Evolutionary conservation across 345 rosid genomes (phyloP), one percentile per base, ranked within the genome.

Genomic region (Clausena lansium): DNA sequence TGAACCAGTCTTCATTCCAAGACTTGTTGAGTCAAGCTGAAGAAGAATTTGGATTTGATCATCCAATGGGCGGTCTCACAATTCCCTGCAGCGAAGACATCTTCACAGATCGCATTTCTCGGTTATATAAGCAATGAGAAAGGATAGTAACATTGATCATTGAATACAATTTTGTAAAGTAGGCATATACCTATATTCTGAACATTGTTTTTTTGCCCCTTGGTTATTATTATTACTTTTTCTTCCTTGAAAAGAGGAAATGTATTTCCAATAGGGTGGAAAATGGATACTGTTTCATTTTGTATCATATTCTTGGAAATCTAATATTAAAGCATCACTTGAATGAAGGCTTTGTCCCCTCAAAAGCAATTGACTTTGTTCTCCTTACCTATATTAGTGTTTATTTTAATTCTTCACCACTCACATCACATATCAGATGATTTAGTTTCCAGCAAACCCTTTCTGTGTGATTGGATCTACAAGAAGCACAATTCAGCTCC

Each of bases 31-130:
- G 70, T 33, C 76, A 55, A 54, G 79, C 83, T 11, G 84, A 85
- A 66, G 85, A 83, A 71, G 90, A 85, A 60, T 85, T 83, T 45
- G 83, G 90, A 32, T 83, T 74, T 63, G 45, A 77, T 67, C 84
- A 81, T 80, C 88, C 88, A 35, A 85, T 77, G 82, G 88, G 88
- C 2, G 83, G 85, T 38, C 85, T 85, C 74, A 87, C 83, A 3
- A 81, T 85, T 71, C 84, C 87, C 4, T 87, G 87, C 74, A 74
- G 63, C 4, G 83, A 85, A 76, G 84, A 85, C 17, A 47, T 67
- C 54, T 87, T 85, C 72, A 22, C 62, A 60, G 59, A 55, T 33
- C 75, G 88, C 41, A 87, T 86, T 32, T 87, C 89, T 30, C 39
- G 81, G 60, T 69, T 88, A 22, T 52, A 50, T 28, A 28, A 71